Percentiles rank a stretch among this genome's conserved stretches.
Evolutionary conservation across 257 asterid species (phyloP).

Genomic region (Penstemon barbatus): DNA sequence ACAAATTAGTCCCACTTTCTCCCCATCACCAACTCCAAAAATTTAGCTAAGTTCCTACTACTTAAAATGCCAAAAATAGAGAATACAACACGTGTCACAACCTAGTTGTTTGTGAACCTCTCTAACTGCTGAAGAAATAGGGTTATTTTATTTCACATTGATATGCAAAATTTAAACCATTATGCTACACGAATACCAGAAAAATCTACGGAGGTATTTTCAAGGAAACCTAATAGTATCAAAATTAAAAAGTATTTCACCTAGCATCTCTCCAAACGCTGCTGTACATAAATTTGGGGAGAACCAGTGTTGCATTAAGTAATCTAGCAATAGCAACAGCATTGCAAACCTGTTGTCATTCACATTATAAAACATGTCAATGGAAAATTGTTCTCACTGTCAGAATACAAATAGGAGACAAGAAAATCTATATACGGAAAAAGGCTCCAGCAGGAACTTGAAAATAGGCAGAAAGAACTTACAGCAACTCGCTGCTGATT

Average conservation of each 20-base stretch:
- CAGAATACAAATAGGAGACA: slow-evolving; percentile 7
- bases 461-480: slow-evolving; percentile 45
- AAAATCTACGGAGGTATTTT: slow-evolving; percentile 1
- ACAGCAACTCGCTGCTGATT: slow-evolving; percentile 99
- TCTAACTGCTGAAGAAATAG: too few relatives aligned
- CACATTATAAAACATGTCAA: slow-evolving; percentile 2
- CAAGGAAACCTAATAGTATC: background rate
- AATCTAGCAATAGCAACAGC: slow-evolving; percentile 95
- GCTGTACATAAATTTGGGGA: slow-evolving; percentile 91
- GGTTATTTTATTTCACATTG: background rate
- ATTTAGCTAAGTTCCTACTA: too few relatives aligned
- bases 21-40: too few relatives aligned
- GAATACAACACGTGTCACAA: too few relatives aligned
- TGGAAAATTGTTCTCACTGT: slow-evolving; percentile 8
- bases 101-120: too few relatives aligned
- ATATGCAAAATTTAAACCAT: background rate
- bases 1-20: too few relatives aligned
- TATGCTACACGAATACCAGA: slow-evolving; percentile 1
- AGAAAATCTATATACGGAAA: slow-evolving; percentile 6
- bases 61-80: too few relatives aligned
- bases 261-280: slow-evolving; percentile 94
- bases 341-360: slow-evolving; percentile 82
- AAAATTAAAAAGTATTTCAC: slow-evolving; percentile 40
- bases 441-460: slow-evolving; percentile 22
- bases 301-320: slow-evolving; percentile 94